Base-by-base conservation (phyloP, 2,329 filamentous ascomycete species). In the Trichoderma sp. region DNA sequence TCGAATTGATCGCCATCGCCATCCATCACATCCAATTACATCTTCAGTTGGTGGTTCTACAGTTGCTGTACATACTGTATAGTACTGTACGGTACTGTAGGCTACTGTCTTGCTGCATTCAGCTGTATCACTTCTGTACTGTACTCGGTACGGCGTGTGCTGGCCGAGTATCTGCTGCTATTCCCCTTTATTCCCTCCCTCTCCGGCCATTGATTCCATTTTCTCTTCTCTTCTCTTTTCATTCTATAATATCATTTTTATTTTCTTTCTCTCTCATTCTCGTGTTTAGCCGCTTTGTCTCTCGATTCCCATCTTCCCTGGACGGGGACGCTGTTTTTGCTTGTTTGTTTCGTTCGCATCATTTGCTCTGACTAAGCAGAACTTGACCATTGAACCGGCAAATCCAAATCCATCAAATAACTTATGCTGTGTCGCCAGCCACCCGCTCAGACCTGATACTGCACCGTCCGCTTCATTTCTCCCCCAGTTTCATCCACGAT, bases 401-500 rank as follows among this genome's bases (percentile, higher is more conserved):
- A 43, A 43, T 43, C 36, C 15, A 43, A 43, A 43, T 43, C 15
- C 36, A 18, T 43, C 36, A 43, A 43, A 18, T 43, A 18, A 43
- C 18, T 34, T 21, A 30, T 28, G 28, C 32, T 56, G 36, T 47
- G 47, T 61, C 36, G 56, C 66, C 34, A 53, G 43, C 66, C 56
- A 51, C 53, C 39, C 39, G 56, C 66, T 62, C 66, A 62, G 66
- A 61, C 53, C 66, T 24, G 66, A 61, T 61, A 47, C 66, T 69
- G 66, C 26, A 30, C 66, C 39, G 66, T 47, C 43, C 62, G 18
- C 12, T 53, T 66, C 28, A 18, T 18, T 39, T 43, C 11, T 24
- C 21, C 32, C 15, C 36, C 47, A 18, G 18, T 30, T 58, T 58
- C 18, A 39, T 30, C 53, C 36, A 18, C 51, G 21, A 64, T 63